Conservation (phyloP, 306 rosid genomes). For the Cucurbita moschata region DNA sequence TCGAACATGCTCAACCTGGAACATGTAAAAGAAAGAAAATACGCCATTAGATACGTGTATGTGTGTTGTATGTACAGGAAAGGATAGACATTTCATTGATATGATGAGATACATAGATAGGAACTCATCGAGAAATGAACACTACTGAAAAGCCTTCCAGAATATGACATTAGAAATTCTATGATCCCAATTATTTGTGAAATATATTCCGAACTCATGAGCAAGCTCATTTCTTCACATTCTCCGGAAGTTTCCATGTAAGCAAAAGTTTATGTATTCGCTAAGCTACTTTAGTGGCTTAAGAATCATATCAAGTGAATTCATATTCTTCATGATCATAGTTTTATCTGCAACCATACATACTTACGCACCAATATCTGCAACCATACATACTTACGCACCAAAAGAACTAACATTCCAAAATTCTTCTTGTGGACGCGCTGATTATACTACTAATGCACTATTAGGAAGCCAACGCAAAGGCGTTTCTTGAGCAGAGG, state of each 20-base stretch:
- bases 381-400: background rate
- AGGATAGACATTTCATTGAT: background rate
- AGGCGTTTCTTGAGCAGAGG: background rate
- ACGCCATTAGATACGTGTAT: background rate
- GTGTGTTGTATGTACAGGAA: too few relatives aligned
- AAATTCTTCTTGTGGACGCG: background rate
- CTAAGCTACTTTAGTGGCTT: background rate
- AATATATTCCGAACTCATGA: background rate
- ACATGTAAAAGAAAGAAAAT: background rate
- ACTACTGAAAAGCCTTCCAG: background rate
- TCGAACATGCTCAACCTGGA: conserved; percentile 94
- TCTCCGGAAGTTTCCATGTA: background rate
- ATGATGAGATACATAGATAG: background rate
- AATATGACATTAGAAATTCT: background rate
- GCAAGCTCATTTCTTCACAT: background rate
- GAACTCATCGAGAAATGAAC: background rate
- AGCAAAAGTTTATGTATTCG: background rate
- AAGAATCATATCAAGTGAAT: background rate
- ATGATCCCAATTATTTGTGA: background rate
- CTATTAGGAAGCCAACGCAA: background rate
- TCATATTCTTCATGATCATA: background rate
- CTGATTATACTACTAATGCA: background rate
- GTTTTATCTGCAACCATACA: background rate
- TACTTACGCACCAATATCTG: background rate
- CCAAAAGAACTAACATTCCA: background rate